Evolutionary conservation across 2,329 filamentous ascomycete species (phyloP).

Genomic region (Parastagonospora nodorum): DNA sequence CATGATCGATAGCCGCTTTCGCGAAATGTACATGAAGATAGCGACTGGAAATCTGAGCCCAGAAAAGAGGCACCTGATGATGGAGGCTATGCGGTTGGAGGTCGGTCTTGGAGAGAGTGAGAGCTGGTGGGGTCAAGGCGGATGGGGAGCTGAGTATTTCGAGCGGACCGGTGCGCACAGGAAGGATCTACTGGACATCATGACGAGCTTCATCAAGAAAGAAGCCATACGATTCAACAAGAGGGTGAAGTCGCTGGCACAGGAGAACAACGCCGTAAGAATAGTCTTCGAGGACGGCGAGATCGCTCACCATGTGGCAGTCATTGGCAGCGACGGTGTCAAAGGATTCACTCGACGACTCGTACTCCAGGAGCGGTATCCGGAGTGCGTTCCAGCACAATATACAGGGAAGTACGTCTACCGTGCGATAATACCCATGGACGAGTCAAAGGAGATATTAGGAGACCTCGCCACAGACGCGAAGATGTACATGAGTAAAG

Average conservation of each 20-base stretch:
- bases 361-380: conserved; percentile 19
- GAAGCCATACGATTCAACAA: conserved; percentile 36
- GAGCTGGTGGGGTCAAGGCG: conserved; percentile 43
- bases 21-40: conserved; percentile 46
- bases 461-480: conserved; percentile 36
- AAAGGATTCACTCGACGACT: conserved; percentile 37
- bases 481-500: conserved; percentile 34
- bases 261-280: conserved; percentile 43
- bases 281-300: conserved; percentile 45
- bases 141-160: conserved; percentile 46
- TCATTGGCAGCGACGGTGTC: conserved; percentile 57
- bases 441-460: conserved; percentile 46
- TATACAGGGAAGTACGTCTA: conserved; percentile 37
- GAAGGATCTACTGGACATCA: conserved; percentile 51
- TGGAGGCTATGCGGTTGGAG: conserved; percentile 50
- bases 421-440: conserved; percentile 39
- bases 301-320: conserved; percentile 45
- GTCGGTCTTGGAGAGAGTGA: conserved; percentile 48
- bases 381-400: conserved; percentile 23
- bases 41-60: conserved; percentile 47
- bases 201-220: conserved; percentile 52
- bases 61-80: conserved; percentile 47
- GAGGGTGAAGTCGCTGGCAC: conserved; percentile 30
- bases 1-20: conserved; percentile 48
- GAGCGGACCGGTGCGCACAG: conserved; percentile 50